phyloP scores from a whole-genome alignment of 1,284 basidiomycete genomes.

The Pulchroboletus neoregius region DNA sequence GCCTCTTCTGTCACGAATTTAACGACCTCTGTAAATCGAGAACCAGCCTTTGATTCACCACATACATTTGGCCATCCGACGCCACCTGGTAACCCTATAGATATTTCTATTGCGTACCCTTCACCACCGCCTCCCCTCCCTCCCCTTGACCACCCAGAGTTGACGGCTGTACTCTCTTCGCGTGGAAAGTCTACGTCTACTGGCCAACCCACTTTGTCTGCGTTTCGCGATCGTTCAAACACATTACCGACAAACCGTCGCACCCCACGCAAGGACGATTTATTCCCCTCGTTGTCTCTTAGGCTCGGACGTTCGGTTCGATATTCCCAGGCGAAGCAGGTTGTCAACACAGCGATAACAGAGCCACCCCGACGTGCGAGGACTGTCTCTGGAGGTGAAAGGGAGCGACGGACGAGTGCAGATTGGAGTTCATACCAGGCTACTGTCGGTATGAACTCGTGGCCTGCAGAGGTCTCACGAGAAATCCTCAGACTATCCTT shows the following conservation, averaged over 20 bases:
- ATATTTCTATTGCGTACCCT: constrained; percentile 21
- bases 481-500: constrained; percentile 41
- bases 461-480: constrained; percentile 44
- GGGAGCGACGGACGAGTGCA: constrained; percentile 37
- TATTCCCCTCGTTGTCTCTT: constrained; percentile 28
- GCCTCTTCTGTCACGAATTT: constrained; percentile 19
- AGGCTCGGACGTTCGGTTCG: constrained; percentile 20
- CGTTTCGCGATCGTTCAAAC: constrained; percentile 26
- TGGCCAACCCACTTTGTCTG: constrained; percentile 8
- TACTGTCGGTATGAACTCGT: constrained; percentile 33
- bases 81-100: constrained; percentile 26
- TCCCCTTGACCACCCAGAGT: constrained; percentile 49
- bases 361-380: constrained; percentile 29
- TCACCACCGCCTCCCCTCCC: constrained; percentile 45
- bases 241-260: constrained; percentile 19
- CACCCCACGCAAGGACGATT: constrained; percentile 18
- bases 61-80: constrained; percentile 40
- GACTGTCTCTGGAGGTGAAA: constrained; percentile 17
- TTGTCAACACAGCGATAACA: constrained; percentile 2
- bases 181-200: constrained; percentile 12
- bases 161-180: constrained; percentile 28
- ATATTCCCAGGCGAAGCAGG: constrained; percentile 12
- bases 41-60: constrained; percentile 32
- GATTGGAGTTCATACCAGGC: constrained; percentile 42
- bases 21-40: constrained; percentile 23